phyloP scores from a whole-genome alignment of 495 filamentous ascomycete genomes.

The Aspergillus panamensis region DNA sequence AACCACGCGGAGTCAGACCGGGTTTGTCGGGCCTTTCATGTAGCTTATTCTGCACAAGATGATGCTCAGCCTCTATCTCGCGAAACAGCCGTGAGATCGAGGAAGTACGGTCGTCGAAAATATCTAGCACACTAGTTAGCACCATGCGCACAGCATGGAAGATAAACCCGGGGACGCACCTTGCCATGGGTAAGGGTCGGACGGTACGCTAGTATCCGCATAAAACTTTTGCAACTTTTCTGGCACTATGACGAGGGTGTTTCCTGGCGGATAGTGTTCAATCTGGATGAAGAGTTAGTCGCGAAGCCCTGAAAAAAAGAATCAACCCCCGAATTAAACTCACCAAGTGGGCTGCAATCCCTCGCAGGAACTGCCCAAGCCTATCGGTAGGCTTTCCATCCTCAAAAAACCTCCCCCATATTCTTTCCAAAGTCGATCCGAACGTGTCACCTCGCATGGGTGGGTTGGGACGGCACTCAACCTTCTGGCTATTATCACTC shows the following conservation, averaged over 20 bases:
- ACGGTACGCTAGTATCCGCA: slow-evolving; percentile 54
- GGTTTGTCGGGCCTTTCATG: slow-evolving; percentile 65
- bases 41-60: slow-evolving; percentile 65
- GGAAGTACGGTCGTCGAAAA: slow-evolving; percentile 51
- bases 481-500: slow-evolving; percentile 30
- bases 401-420: slow-evolving; percentile 78
- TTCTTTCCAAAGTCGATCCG: slow-evolving; percentile 58
- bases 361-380: slow-evolving; percentile 68
- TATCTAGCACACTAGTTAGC: slow-evolving; percentile 33
- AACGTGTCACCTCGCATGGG: slow-evolving; percentile 45
- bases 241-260: slow-evolving; percentile 75
- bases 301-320: neutral
- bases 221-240: slow-evolving; percentile 81
- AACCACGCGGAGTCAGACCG: slow-evolving; percentile 74
- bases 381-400: slow-evolving; percentile 63
- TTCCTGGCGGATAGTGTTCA: slow-evolving; percentile 68
- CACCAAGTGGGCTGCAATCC: slow-evolving; percentile 77
- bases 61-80: slow-evolving; percentile 73
- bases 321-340: slow-evolving; percentile 19
- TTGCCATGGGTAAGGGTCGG: slow-evolving; percentile 67
- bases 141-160: neutral
- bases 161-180: slow-evolving; percentile 28
- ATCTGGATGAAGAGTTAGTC: slow-evolving; percentile 48
- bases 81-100: slow-evolving; percentile 70
- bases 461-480: slow-evolving; percentile 40